These are phyloP conservation scores for Microsporum ferrugineum DNA, from an alignment of 2,329 filamentous ascomycete species.

Conservation along the genomic window DNA sequence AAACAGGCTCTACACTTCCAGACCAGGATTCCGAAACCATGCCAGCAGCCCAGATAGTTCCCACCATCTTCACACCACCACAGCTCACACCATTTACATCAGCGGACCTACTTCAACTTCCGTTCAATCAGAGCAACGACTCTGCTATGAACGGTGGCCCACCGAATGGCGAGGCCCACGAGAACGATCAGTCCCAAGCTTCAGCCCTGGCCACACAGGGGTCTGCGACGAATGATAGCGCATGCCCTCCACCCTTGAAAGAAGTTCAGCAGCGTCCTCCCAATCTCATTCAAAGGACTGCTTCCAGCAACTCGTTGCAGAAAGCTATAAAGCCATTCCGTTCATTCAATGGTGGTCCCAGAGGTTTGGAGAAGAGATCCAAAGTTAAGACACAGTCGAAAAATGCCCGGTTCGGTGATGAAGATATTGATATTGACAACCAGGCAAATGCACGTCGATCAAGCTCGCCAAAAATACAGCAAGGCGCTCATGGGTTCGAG, in stretches of 20 bases:
- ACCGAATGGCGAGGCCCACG: not conserved
- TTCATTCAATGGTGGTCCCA: constrained; percentile 12
- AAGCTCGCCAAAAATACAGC: not conserved
- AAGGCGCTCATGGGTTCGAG: no score
- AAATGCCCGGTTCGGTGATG: not conserved
- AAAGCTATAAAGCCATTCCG: constrained; percentile 21
- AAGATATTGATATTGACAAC: no score
- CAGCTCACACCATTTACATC: not conserved
- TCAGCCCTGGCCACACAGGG: not conserved
- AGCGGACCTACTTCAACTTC: not conserved
- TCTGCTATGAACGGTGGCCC: not conserved
- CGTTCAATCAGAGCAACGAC: not conserved
- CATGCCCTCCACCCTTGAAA: not conserved
- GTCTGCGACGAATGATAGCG: not conserved
- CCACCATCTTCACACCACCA: not conserved
- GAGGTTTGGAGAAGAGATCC: not conserved
- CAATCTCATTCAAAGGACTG: not conserved
- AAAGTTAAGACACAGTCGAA: constrained; percentile 5
- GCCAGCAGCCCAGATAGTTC: not conserved
- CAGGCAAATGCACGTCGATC: not conserved
- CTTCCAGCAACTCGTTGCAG: not conserved
- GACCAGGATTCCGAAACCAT: not conserved
- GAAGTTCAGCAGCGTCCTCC: not conserved
- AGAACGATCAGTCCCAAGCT: not conserved
- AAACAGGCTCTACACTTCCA: not conserved